Conservation (phyloP, 164 flowering plant species). For the Malania oleifera region DNA sequence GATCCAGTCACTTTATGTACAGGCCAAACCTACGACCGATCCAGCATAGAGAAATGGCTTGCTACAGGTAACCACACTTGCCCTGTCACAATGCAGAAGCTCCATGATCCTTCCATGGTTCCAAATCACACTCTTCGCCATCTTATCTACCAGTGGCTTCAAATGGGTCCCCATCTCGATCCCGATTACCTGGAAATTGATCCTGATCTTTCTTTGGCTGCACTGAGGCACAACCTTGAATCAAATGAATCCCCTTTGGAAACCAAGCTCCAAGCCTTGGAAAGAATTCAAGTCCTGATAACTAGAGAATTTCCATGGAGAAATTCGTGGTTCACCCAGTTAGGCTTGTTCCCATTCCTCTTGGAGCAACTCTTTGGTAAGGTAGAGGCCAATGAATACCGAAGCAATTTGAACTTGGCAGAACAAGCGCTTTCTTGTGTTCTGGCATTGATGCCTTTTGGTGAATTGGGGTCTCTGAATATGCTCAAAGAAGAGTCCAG, state of each 20-base stretch:
- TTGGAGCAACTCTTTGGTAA: not conserved
- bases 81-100: conserved; percentile 1
- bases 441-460: not conserved
- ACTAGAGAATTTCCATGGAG: not conserved
- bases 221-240: not conserved
- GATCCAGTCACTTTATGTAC: conserved; percentile 1
- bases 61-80: not conserved
- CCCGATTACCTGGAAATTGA: not conserved
- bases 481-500: not conserved
- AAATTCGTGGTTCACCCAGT: not conserved
- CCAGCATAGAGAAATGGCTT: not conserved
- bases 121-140: conserved; percentile 1
- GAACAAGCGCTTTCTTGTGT: not conserved
- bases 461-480: not conserved
- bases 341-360: not conserved
- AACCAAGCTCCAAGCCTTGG: not conserved
- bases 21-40: not conserved
- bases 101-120: not conserved
- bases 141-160: not conserved
- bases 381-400: not conserved
- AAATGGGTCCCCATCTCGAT: not conserved
- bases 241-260: not conserved
- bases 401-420: not conserved
- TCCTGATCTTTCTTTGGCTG: not conserved
- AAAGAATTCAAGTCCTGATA: not conserved